Base-by-base conservation (phyloP, 495 filamentous ascomycete genomes). In the Aspergillus hancockii region DNA sequence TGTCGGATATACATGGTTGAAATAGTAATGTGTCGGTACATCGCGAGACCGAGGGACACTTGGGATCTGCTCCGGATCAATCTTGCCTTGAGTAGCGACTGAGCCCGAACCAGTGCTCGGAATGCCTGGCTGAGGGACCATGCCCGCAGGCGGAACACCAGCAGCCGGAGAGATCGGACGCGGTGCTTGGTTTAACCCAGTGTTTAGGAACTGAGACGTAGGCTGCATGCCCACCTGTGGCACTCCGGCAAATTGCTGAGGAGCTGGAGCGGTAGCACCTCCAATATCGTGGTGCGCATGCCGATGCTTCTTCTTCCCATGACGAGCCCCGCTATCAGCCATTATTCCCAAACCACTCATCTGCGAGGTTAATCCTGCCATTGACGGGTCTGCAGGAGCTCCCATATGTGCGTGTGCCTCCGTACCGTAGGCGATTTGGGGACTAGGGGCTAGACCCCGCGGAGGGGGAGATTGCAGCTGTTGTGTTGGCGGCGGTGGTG, bases 271-370 rank as follows among this genome's bases (percentile, higher is more conserved):
- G 2, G 65, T 81, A 31, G 78, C 79, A 46, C 85, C 83, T 60
- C 92, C 94, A 41, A 99, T 83, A 28, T 86, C 84, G 71, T 99
- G 94, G 74, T 95, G 90, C 54, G 91, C 94, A 75, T 97, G 93
- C 34, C 93, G 80, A 64, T 97, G 87, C 81, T 96, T 97, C 84
- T 98, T 98, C 78, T 89, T 92, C 66, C 85, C 88, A 60, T 83
- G 67, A 34, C 81, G 82, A 49, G 70, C 71, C 40, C 75, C 80
- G 54, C 81, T 80, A 57, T 91, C 89, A 49, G 62, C 79, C 54
- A 85, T 86, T 64, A 98, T 79, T 14, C 81, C 86, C 81, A 95
- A 82, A 13, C 85, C 84, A 36, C 89, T 87, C 92, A 98, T 93
- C 72, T 97, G 92, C n/a, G 87, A 84, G 32, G 90, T 79, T 62